phyloP scores from a whole-genome alignment of 2,329 filamentous ascomycete genomes.

The Aspergillus calidoustus region DNA sequence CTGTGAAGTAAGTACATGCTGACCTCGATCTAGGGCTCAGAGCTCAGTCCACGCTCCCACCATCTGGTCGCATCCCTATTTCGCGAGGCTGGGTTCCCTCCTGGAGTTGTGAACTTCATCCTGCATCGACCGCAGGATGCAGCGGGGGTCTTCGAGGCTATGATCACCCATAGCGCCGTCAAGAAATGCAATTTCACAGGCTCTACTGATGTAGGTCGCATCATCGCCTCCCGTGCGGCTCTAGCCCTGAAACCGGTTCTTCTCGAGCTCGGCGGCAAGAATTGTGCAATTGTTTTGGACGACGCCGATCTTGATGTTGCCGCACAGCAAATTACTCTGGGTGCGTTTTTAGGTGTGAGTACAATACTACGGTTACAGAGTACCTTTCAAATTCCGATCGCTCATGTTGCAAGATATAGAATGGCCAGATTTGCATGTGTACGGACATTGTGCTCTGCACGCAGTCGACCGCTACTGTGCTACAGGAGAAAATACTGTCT shows the following conservation, averaged over 20 bases:
- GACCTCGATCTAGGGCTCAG: conserved; percentile 28
- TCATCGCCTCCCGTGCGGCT: conserved; percentile 44
- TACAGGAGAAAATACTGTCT: no score
- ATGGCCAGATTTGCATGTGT: no score
- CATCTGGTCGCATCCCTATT: conserved; percentile 42
- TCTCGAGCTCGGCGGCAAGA: conserved; percentile 56
- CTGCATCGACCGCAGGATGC: conserved; percentile 38
- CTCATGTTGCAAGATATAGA: no score
- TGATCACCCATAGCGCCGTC: conserved; percentile 44
- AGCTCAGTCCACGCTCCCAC: conserved; percentile 37
- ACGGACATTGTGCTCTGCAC: no score
- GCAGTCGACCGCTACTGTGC: no score
- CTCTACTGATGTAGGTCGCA: conserved; percentile 46
- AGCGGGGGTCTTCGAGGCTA: conserved; percentile 35
- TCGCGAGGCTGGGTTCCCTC: conserved; percentile 48
- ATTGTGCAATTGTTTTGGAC: conserved; percentile 45
- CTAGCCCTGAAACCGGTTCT: conserved; percentile 51
- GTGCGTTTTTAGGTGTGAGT: conserved; percentile 36
- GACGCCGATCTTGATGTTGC: conserved; percentile 52
- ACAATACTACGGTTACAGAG: no score
- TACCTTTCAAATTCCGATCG: no score
- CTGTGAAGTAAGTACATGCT: no score
- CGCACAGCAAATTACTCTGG: conserved; percentile 33
- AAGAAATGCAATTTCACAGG: conserved; percentile 53
- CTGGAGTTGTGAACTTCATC: conserved; percentile 48